Base-by-base conservation (phyloP, 805 yeast genomes). In the Scheffersomyces stipitis region DNA sequence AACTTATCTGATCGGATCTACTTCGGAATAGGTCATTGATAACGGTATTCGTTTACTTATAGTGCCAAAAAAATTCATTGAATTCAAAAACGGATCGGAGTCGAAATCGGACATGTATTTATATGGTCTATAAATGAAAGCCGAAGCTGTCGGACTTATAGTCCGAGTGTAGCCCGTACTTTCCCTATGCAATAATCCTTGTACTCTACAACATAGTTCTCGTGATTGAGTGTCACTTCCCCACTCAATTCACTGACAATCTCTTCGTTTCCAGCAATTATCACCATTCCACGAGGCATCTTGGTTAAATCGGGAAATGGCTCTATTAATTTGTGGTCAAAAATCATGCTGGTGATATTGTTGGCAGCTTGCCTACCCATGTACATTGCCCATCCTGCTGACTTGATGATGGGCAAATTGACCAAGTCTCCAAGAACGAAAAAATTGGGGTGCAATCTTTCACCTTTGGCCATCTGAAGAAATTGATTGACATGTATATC, bases 331-430 rank as follows among this genome's bases (percentile, higher is more conserved):
- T 49, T 43, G 12, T 49, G 49, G 23, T 64, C 62, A 30, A 56
- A 45, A 1, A 66, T 51, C 14, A 54, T 29, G 28, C 59, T 52
- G 4, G 59, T 45, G 24, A 68, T 44, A 37, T 68, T 68, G 41
- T 64, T 62, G 12, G 73, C 71, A 6, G 52, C 62, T 34, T 52
- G 64, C 28, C 70, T 48, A 2, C 72, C 73, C 61, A 60, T 64
- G 44, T 63, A 67, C 49, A 66, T 56, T 3, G 72, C 73, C 73
- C 73, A 68, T 2, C 73, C 73, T 2, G 73, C 73, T 31, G 67
- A 60, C 48, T 68, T 68, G 42, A 68, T 64, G 34, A 66, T 64
- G 20, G 69, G 64, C 18, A 60, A 37, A 30, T 67, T 69, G 3
- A 64, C 66, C 41, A 67, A 48, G 44, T 68, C 72, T 5, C 73